Evolutionary conservation across 352 stramenopile genomes (phyloP).

Genomic region (Pythium scleroteichum): DNA sequence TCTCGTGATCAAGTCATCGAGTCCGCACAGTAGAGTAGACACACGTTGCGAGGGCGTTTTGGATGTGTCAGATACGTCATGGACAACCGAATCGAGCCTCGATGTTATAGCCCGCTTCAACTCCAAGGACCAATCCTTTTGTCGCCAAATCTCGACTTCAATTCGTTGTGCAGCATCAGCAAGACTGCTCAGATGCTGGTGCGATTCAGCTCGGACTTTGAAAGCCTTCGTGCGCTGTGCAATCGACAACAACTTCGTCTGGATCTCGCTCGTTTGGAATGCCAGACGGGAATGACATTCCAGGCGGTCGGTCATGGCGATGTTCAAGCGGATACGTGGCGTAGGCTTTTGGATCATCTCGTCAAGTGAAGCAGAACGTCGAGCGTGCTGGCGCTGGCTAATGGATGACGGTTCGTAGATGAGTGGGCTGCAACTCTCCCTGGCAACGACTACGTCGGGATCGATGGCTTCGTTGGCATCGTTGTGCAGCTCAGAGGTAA

Average conservation of each 20-base stretch:
- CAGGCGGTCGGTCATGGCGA: background rate
- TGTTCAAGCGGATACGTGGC: slow-evolving; percentile 3
- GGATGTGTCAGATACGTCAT: background rate
- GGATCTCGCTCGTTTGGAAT: background rate
- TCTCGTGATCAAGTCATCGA: slow-evolving; percentile 5
- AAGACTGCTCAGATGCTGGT: slow-evolving; percentile 8
- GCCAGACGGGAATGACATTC: background rate
- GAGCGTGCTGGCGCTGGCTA: too few species aligned
- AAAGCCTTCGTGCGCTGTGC: background rate
- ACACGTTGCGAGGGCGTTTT: slow-evolving; percentile 4
- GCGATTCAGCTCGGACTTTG: background rate
- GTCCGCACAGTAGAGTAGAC: background rate
- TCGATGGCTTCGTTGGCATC: too few species aligned
- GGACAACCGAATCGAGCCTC: background rate
- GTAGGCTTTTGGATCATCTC: background rate
- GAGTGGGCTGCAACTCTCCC: too few species aligned
- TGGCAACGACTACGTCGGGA: too few species aligned
- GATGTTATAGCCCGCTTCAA: slow-evolving; percentile 4
- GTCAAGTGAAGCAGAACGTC: too few species aligned
- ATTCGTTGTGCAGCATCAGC: slow-evolving; percentile 1
- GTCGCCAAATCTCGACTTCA: slow-evolving; percentile 9
- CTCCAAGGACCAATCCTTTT: background rate
- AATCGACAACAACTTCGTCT: background rate
- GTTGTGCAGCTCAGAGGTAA: too few species aligned
- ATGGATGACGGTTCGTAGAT: too few species aligned